Evolutionary conservation across 2,329 filamentous ascomycete species (phyloP), one percentile per base, ranked within the genome.

Genomic region (Pseudocercospora pini-densiflorae): DNA sequence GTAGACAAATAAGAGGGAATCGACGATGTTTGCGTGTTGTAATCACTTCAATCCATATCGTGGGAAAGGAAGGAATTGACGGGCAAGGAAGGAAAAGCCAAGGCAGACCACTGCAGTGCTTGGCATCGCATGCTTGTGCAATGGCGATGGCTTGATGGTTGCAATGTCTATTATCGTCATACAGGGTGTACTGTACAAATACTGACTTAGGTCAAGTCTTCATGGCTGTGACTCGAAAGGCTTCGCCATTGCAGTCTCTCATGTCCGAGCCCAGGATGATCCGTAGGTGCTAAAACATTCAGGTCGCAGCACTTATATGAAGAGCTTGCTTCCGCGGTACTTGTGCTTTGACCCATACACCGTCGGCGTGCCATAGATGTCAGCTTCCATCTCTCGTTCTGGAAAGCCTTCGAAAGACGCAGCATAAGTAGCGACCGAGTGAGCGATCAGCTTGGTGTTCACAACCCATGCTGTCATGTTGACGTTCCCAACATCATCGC

Each of bases 391-490:
- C 31, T 47, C 63, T 27, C 71, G 58, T 65, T 73, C 69, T 4
- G 72, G 71, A 78, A 92, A 90, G 9, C 84, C 87, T 4, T 90
- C 81, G 69, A 92, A 88, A 0, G 88, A 90, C 3, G 80, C 76
- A 10, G 89, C 90, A 72, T 88, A 92, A 0, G 87, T 89, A 1
- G 89, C 90, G n/a, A 92, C 87, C 0, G 88, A 89, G 78, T 91
- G 89, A 2, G 91, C 90, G 70, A 93, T 89, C 58, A 82, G 85
- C 76, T 84, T 82, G 6, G 83, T 81, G 73, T 87, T 88, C 67
- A 84, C 77, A 65, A 85, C 80, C 80, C 85, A 88, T 7, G 85
- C 85, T 5, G 81, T 81, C 49, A 80, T 75, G 70, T 89, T 86
- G 66, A 89, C 77, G 69, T 80, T 80, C 54, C 72, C 73, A 1